Percentiles rank a stretch among this genome's conserved stretches.
These are phyloP conservation scores for Mortierella sp. DNA, from an alignment of 371 early-diverging fungal genomes.

Conservation along the genomic window DNA sequence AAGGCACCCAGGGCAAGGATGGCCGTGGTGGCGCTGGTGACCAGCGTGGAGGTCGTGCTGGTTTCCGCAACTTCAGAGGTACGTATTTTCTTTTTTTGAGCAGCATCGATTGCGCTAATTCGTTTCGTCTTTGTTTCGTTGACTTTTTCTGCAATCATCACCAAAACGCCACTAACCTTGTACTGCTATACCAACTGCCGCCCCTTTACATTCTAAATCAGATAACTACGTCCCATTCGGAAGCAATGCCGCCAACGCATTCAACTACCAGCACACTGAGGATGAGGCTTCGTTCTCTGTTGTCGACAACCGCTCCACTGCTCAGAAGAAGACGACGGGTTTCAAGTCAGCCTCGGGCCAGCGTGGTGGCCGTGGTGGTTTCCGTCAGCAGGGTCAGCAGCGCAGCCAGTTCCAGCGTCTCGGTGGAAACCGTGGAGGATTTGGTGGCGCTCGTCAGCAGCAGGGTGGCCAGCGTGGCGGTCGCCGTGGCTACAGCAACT, in stretches of 20 bases:
- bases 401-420: conserved; percentile 54
- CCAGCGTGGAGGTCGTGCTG: conserved; percentile 68
- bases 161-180: no score
- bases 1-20: conserved; percentile 67
- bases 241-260: conserved; percentile 86
- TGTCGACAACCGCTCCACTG: conserved; percentile 88
- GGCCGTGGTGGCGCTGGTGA: conserved; percentile 66
- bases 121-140: not conserved
- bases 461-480: conserved; percentile 59
- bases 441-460: conserved; percentile 52
- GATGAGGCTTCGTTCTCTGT: conserved; percentile 97
- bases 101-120: no score
- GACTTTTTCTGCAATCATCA: not conserved
- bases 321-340: conserved; percentile 74
- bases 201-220: conserved; percentile 11
- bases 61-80: conserved; percentile 75
- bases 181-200: not conserved
- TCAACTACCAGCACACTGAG: conserved; percentile 91
- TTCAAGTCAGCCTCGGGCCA: conserved; percentile 64
- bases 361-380: conserved; percentile 60
- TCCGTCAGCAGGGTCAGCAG: conserved; percentile 62
- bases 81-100: conserved; percentile 7
- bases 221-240: conserved; percentile 89
- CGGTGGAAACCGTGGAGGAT: conserved; percentile 54
- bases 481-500: conserved; percentile 55